Conservation (phyloP, 2,329 filamentous ascomycete species). For the Cryphonectria radicalis region DNA sequence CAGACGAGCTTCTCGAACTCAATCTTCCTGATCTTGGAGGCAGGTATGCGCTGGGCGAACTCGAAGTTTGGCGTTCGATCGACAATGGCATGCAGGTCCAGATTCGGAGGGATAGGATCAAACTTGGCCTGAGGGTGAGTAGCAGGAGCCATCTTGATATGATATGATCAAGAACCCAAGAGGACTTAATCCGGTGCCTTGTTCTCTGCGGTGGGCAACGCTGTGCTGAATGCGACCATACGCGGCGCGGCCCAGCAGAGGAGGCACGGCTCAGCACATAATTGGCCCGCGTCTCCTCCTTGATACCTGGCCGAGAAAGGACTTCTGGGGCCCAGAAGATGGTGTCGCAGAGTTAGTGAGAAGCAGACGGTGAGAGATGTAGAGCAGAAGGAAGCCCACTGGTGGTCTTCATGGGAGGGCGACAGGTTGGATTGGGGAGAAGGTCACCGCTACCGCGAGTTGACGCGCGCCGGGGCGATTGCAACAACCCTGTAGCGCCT, state of each 20-base stretch:
- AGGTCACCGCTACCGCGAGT: neutral
- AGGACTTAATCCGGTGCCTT: neutral
- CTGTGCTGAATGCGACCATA: slow-evolving; percentile 13
- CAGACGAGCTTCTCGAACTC: slow-evolving; percentile 85
- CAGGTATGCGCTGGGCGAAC: slow-evolving; percentile 81
- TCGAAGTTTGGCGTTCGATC: slow-evolving; percentile 82
- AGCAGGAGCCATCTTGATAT: slow-evolving; percentile 70
- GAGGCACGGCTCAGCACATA: slow-evolving; percentile 20
- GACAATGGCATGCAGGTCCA: slow-evolving; percentile 77
- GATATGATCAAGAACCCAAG: neutral
- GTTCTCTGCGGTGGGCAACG: neutral
- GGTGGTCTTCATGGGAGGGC: neutral
- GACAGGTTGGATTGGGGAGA: neutral
- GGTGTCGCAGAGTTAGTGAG: neutral
- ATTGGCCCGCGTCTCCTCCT: neutral
- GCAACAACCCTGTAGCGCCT: neutral
- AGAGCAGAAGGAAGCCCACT: neutral
- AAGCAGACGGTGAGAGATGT: neutral
- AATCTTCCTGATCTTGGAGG: slow-evolving; percentile 75
- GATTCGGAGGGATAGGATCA: slow-evolving; percentile 84
- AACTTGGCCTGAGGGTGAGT: slow-evolving; percentile 85
- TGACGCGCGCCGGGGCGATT: neutral
- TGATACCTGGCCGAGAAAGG: neutral
- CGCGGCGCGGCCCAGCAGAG: slow-evolving; percentile 9
- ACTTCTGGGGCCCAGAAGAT: neutral